Conservation (phyloP, 2,329 filamentous ascomycete genomes). For the Pseudophaeomoniella oleicola region DNA sequence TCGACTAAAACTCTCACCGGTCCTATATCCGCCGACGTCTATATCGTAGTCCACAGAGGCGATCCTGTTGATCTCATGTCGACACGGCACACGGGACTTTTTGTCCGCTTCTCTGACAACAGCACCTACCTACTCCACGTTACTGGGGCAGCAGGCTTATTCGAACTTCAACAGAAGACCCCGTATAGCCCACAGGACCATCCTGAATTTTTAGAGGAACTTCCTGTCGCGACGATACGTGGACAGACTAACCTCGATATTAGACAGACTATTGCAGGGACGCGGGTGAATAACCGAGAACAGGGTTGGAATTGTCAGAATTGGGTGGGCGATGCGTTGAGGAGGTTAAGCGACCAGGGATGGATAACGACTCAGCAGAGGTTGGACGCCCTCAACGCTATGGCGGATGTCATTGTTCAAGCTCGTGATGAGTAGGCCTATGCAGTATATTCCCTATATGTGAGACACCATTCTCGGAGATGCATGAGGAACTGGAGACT, state of each 20-base stretch:
- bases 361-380: not conserved
- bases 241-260: not conserved
- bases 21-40: not conserved
- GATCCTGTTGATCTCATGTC: not conserved
- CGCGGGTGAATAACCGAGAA: not conserved
- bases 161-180: not conserved
- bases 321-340: not conserved
- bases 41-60: not conserved
- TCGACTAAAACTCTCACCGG: slow-evolving; percentile 1
- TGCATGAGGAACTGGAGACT: too few species aligned
- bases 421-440: not conserved
- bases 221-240: not conserved
- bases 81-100: not conserved
- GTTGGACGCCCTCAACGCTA: not conserved
- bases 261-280: not conserved
- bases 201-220: not conserved
- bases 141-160: not conserved
- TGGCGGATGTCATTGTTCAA: not conserved
- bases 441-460: too few species aligned
- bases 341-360: not conserved
- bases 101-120: not conserved
- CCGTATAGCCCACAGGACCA: not conserved
- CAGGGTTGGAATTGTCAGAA: not conserved
- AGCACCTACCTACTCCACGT: not conserved
- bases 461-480: too few species aligned